Conservation (phyloP, 257 asterid species). For the Gynochthodes officinalis region DNA sequence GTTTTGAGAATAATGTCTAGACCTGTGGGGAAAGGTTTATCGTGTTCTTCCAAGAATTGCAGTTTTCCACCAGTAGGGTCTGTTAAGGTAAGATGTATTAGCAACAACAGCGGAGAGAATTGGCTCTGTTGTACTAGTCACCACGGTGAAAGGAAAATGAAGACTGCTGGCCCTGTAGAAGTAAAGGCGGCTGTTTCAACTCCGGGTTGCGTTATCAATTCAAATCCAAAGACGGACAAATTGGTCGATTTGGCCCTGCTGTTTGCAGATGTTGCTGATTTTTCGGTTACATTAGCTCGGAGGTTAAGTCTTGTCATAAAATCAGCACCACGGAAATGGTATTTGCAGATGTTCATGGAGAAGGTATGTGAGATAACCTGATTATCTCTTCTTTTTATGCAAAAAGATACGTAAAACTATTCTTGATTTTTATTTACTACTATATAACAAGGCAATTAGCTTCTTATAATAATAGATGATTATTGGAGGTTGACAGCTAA, state of each 20-base stretch:
- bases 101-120: conserved; percentile 28
- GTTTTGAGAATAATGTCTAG: conserved; percentile 34
- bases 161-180: conserved; percentile 16
- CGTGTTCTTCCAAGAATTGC: conserved; percentile 4
- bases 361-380: conserved; percentile 44
- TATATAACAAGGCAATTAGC: too few relatives aligned
- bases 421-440: too few relatives aligned
- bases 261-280: conserved; percentile 20
- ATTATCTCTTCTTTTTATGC: too few relatives aligned
- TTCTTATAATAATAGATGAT: too few relatives aligned
- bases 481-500: too few relatives aligned
- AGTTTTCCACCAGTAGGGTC: conserved; percentile 13
- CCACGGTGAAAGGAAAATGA: conserved; percentile 18
- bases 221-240: conserved; percentile 37
- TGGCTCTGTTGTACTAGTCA: conserved; percentile 14
- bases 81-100: conserved; percentile 20
- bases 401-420: too few relatives aligned
- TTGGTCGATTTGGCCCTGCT: conserved; percentile 34
- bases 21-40: conserved; percentile 21
- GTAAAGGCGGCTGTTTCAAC: conserved; percentile 33
- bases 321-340: conserved; percentile 39
- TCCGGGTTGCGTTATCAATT: conserved; percentile 23
- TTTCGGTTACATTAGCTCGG: conserved; percentile 12
- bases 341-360: conserved; percentile 51
- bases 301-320: conserved; percentile 27